phyloP scores from a whole-genome alignment of 139 green algal species.

The Micromonas commoda region DNA sequence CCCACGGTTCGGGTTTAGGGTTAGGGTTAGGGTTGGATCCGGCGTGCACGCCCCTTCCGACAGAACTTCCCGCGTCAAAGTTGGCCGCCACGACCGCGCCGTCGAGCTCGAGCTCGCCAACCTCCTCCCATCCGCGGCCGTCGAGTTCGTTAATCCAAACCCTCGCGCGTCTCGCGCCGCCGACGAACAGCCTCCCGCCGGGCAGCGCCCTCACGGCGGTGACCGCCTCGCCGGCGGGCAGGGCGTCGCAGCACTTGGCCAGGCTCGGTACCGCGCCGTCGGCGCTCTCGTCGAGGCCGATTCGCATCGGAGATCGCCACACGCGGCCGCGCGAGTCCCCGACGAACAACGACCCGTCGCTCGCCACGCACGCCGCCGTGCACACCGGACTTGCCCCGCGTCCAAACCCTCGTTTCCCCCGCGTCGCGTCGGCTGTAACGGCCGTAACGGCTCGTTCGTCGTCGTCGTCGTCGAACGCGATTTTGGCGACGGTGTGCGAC shows the following conservation, averaged over 20 bases:
- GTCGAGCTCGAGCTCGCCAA: constrained; percentile 7
- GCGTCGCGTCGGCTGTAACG: too few relatives aligned
- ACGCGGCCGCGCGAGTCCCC: neutral
- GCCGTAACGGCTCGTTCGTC: neutral
- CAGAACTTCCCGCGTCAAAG: too few relatives aligned
- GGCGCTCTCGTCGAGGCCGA: neutral
- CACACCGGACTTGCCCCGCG: too few relatives aligned
- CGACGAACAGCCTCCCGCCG: neutral
- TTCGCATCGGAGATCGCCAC: neutral
- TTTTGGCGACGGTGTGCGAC: neutral
- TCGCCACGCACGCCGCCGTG: neutral
- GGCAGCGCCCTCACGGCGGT: neutral
- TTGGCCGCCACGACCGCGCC: neutral
- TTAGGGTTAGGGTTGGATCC: too few relatives aligned
- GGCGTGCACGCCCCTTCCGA: too few relatives aligned
- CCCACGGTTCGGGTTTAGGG: too few relatives aligned
- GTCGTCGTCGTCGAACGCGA: neutral
- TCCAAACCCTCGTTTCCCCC: too few relatives aligned
- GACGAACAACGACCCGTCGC: neutral
- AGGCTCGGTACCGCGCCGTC: neutral
- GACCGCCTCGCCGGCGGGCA: neutral
- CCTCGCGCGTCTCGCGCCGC: neutral
- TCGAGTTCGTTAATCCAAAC: neutral
- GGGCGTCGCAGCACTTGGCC: neutral
- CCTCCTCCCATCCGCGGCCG: neutral